Conservation (phyloP, 805 yeast species). For the Nakazawaea populi region DNA sequence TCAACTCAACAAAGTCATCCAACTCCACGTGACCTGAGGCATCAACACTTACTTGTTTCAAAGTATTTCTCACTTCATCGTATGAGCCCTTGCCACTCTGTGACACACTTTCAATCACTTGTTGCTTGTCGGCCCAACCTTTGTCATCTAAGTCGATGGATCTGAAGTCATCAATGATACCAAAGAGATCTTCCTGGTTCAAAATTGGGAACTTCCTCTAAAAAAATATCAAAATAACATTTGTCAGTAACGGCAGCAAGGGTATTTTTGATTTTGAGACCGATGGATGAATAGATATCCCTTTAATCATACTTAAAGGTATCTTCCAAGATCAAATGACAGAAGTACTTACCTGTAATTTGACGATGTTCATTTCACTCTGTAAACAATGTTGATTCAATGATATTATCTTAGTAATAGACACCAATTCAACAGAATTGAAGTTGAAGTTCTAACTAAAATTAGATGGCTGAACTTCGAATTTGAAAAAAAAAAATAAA, state of each 20-base stretch:
- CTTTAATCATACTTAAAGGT: too few relatives aligned
- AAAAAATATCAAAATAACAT: too few relatives aligned
- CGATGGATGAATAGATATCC: too few relatives aligned
- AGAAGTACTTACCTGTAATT: slow-evolving; percentile 43
- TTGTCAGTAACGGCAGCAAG: too few relatives aligned
- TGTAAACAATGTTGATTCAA: too few relatives aligned
- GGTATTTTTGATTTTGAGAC: too few relatives aligned
- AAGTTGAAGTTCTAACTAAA: too few relatives aligned
- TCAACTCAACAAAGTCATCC: slow-evolving; percentile 85
- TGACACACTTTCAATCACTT: slow-evolving; percentile 78
- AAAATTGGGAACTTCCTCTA: slow-evolving; percentile 82
- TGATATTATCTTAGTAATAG: too few relatives aligned
- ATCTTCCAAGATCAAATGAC: too few relatives aligned
- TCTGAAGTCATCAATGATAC: slow-evolving; percentile 81
- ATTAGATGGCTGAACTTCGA: background rate
- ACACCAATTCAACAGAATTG: too few relatives aligned
- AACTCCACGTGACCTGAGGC: slow-evolving; percentile 96
- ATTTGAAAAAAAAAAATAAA: background rate
- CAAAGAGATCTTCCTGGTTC: slow-evolving; percentile 81
- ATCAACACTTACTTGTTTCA: slow-evolving; percentile 87
- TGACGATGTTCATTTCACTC: slow-evolving; percentile 52
- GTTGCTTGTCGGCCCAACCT: slow-evolving; percentile 92
- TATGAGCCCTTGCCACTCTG: slow-evolving; percentile 76
- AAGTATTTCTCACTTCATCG: slow-evolving; percentile 90
- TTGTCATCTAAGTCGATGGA: slow-evolving; percentile 82